Evolutionary conservation across 1,284 basidiomycete species (phyloP).

Genomic region (Meripilus lineatus): DNA sequence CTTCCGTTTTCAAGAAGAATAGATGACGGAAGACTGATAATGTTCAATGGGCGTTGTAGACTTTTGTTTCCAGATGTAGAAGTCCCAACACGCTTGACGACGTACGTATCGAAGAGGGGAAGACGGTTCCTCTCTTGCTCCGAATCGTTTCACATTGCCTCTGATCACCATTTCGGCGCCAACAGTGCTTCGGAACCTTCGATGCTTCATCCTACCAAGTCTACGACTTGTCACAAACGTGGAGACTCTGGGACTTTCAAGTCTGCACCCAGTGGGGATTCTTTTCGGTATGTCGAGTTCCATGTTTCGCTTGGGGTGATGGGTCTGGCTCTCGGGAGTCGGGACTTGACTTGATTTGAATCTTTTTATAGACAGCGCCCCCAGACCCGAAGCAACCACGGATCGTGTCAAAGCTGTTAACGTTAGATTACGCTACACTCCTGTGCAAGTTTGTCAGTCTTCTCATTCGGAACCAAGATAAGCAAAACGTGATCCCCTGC

Average conservation of each 20-base stretch:
- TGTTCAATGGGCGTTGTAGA: slow-evolving; percentile 29
- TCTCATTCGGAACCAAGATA: neutral
- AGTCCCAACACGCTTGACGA: slow-evolving; percentile 51
- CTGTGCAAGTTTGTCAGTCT: slow-evolving; percentile 60
- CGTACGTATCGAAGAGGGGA: slow-evolving; percentile 38
- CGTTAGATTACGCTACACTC: slow-evolving; percentile 71
- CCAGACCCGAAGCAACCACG: slow-evolving; percentile 53
- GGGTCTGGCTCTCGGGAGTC: no score
- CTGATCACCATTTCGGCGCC: neutral
- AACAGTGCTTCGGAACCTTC: slow-evolving; percentile 75
- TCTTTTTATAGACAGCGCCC: slow-evolving; percentile 33
- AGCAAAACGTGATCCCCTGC: neutral
- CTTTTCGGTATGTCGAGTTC: slow-evolving; percentile 59
- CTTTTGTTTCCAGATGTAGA: slow-evolving; percentile 54
- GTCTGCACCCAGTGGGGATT: slow-evolving; percentile 92
- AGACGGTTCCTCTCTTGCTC: no score
- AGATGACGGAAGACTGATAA: neutral
- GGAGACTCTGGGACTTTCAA: slow-evolving; percentile 88
- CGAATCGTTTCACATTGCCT: no score
- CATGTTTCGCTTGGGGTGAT: no score
- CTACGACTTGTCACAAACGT: slow-evolving; percentile 62
- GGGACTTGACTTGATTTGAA: neutral
- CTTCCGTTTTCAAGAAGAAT: no score
- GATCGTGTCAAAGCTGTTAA: slow-evolving; percentile 70
- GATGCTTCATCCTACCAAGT: slow-evolving; percentile 61